These are phyloP conservation scores for Arxiozyma bovina DNA, from an alignment of 1,139 yeast genomes.

Conservation along the genomic window DNA sequence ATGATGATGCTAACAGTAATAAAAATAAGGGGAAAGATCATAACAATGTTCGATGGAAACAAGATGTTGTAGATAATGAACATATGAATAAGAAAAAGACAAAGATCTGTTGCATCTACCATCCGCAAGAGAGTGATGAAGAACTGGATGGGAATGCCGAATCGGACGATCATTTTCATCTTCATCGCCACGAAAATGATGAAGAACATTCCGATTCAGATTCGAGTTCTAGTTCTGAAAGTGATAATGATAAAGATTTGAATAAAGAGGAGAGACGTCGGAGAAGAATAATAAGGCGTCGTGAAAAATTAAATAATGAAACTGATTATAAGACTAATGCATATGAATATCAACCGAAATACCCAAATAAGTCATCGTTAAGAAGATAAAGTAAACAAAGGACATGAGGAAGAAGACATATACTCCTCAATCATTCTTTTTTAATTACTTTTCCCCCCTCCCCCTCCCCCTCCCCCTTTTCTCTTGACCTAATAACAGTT, in stretches of 20 bases:
- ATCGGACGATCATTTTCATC: constrained; percentile 39
- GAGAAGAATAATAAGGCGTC: constrained; percentile 28
- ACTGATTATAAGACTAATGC: constrained; percentile 50
- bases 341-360: constrained; percentile 65
- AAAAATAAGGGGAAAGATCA: constrained; percentile 17
- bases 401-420: background rate
- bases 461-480: constrained; percentile 4
- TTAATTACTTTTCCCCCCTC: background rate
- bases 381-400: constrained; percentile 1
- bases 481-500: background rate
- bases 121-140: constrained; percentile 68
- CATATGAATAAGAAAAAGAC: constrained; percentile 78
- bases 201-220: constrained; percentile 9
- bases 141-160: constrained; percentile 50
- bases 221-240: constrained; percentile 24
- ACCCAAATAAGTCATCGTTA: constrained; percentile 25
- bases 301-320: constrained; percentile 20
- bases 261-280: constrained; percentile 26
- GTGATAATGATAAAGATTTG: constrained; percentile 21
- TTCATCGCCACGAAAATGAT: constrained; percentile 10
- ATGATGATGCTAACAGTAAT: background rate
- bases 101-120: constrained; percentile 92
- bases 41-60: constrained; percentile 67
- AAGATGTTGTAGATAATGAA: constrained; percentile 84
- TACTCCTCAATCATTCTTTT: background rate